Percentiles rank a stretch among this genome's conserved stretches.
Conservation (phyloP, 1,139 yeast species). For the Geotrichum citri-aurantii region DNA sequence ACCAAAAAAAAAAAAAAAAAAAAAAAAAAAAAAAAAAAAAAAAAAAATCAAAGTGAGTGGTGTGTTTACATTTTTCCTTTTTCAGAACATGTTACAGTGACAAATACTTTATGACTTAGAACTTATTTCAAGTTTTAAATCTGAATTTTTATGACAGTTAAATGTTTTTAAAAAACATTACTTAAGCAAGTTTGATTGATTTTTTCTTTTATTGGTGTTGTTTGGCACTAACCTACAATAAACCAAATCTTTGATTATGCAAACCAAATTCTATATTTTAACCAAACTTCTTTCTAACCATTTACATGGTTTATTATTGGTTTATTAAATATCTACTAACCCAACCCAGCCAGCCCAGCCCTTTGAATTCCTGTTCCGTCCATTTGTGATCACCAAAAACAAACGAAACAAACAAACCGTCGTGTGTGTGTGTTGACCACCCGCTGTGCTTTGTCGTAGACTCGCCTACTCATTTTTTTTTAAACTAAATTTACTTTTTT, state of each 20-base stretch:
- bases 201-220: no score
- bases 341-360: not conserved
- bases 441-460: not conserved
- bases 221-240: no score
- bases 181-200: no score
- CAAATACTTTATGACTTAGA: not conserved
- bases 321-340: not conserved
- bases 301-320: not conserved
- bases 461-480: no score
- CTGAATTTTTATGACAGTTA: no score
- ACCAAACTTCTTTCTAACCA: not conserved
- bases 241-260: no score
- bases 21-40: no score
- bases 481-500: no score
- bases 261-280: no score
- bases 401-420: not conserved
- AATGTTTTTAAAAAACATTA: no score
- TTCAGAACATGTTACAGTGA: not conserved
- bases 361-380: not conserved
- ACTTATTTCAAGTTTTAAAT: not conserved
- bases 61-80: not conserved
- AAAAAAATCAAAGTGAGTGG: not conserved
- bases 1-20: no score
- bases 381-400: not conserved
- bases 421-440: not conserved